Evolutionary conservation across 2,329 filamentous ascomycete species (phyloP), one percentile per base, ranked within the genome.

Genomic region (Penicillium concentricum): DNA sequence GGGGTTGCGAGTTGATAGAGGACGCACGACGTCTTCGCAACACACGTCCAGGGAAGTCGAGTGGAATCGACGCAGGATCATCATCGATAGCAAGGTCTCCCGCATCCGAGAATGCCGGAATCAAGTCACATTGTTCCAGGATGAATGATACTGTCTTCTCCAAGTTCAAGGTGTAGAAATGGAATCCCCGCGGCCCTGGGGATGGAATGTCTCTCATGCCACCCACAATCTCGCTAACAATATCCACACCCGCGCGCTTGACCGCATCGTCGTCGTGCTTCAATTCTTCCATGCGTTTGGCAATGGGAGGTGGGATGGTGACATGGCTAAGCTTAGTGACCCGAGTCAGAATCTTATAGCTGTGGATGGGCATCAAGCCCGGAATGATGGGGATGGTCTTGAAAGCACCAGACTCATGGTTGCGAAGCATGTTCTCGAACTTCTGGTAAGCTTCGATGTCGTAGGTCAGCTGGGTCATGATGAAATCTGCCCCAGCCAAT

Each of bases 391-490:
- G 89, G 24, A 97, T 89, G 3, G 84, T 85, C 76, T 90, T 90
- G 78, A 99, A 97, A 3, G 84, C 83, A 4, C 91, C 91, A 68
- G 90, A 95, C 46, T 90, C 85, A 69, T 99, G 91, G 51, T 87
- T 84, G 58, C 92, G 82, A 63, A 99, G 74, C 49, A 82, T 84
- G 62, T 79, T 82, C 77, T 97, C 93, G 69, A 95, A 97, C 34
- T 80, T 80, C 54, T 87, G 83, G 71, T 95, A 99, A 18, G 90
- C 90, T 4, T 89, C 82, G 24, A 92, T 83, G 70, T 97, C 92
- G 74, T 96, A 99, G 76, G 97, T 97, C 9, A 99, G 82, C 74
- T 99, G 94, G 0, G 94, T 97, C 91, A 99, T 96, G 75, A 99
- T 89, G 71, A 99, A 99, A 76, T 97, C 92, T 49, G 92, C 94